A percentile compares a stretch with the other conserved stretches of the same genome.
These are phyloP conservation scores for Ensete glaucum DNA, from an alignment of 176 grass and related monocot species.

Conservation along the genomic window DNA sequence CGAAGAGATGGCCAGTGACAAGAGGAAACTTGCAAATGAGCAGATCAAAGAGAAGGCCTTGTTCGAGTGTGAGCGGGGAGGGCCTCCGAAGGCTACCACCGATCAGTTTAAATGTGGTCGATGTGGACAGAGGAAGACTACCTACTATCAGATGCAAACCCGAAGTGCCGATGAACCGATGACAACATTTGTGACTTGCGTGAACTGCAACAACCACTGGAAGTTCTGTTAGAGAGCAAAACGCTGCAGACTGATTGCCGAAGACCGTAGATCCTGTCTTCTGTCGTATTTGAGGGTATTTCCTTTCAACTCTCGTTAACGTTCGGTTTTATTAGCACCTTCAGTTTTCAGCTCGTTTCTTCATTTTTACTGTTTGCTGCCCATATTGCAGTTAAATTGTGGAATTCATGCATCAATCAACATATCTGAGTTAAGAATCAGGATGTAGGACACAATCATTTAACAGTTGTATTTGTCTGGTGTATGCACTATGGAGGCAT, in stretches of 20 bases:
- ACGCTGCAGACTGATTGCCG: background rate
- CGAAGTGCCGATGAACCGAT: background rate
- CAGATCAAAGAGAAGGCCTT: conserved; percentile 10
- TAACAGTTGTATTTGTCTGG: no score
- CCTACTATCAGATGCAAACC: background rate
- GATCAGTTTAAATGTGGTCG: conserved; percentile 2
- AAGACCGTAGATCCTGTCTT: background rate
- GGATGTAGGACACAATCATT: no score
- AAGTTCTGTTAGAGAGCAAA: conserved; percentile 2
- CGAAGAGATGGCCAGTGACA: conserved; percentile 5
- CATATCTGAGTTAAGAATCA: background rate
- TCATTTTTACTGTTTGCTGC: background rate
- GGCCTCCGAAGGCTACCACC: background rate
- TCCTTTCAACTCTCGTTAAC: background rate
- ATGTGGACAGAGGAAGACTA: background rate
- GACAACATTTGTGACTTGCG: conserved; percentile 5
- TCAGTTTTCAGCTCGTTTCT: background rate
- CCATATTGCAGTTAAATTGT: background rate
- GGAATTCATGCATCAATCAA: background rate
- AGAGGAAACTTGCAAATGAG: background rate
- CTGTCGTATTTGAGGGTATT: background rate
- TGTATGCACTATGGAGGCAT: no score
- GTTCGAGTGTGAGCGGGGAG: background rate
- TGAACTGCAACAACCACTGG: conserved; percentile 11
- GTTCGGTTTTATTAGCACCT: background rate